A percentile compares a stretch with the other conserved stretches of the same genome.
These are phyloP conservation scores for Stylosanthes scabra DNA, from an alignment of 331 rosid species.

Conservation along the genomic window DNA sequence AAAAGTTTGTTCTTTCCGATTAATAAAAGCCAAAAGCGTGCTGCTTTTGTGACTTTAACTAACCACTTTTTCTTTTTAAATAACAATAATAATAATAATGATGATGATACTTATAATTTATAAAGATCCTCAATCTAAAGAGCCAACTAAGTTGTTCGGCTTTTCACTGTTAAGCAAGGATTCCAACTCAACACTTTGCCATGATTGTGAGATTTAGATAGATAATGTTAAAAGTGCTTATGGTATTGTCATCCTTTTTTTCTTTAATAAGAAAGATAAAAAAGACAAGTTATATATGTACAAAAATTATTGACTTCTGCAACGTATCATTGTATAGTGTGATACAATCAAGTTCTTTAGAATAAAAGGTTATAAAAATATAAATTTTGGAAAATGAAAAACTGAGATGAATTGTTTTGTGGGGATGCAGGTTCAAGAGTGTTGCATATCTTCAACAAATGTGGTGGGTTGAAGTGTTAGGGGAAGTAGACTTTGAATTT, in stretches of 20 bases:
- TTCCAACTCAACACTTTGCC: background rate
- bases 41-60: conserved; percentile 9
- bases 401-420: too few species aligned
- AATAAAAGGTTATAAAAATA: too few species aligned
- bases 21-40: conserved; percentile 1
- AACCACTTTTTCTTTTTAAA: background rate
- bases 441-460: conserved; percentile 85
- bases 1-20: background rate
- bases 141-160: background rate
- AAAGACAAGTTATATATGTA: background rate
- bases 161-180: background rate
- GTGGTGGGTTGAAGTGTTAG: conserved; percentile 90
- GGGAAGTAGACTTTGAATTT: conserved; percentile 79
- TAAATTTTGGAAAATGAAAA: too few species aligned
- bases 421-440: conserved; percentile 57
- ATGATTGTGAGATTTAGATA: background rate
- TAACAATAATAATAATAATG: too few species aligned
- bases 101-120: background rate
- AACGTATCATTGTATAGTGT: too few species aligned
- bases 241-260: background rate
- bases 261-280: background rate
- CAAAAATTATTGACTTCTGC: background rate
- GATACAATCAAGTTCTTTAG: too few species aligned
- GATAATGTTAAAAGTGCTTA: background rate
- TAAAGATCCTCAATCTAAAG: conserved; percentile 7